Evolutionary conservation across 2,329 filamentous ascomycete species (phyloP), one percentile per base, ranked within the genome.

Genomic region (Fusarium illudens): DNA sequence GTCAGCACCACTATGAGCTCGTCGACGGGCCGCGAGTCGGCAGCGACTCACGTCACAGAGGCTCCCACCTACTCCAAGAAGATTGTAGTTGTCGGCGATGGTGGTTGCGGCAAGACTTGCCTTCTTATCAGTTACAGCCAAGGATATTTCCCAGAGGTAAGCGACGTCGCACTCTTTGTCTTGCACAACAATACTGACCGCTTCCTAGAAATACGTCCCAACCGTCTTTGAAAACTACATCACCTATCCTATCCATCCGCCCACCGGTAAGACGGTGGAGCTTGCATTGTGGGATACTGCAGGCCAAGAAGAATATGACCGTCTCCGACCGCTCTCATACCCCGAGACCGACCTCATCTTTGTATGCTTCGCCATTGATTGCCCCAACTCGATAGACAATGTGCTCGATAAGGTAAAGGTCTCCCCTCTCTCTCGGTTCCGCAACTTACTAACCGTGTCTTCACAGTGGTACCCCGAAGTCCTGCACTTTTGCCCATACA

Each of bases 141-240:
- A 83, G 96, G 96, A 63, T 97, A 97, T 80, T 99, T 99, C 78
- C 96, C 96, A 81, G 95, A 99, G 92, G 96, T 97, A 84, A 72
- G 86, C 39, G 25, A 19, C 20, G 19, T 33, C 44, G 44, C 30
- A 34, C 34, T 25, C 33, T 30, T 33, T 13, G 13, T 29, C 9
- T 20, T 13, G 13, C 29, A 10, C 19, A 42, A 32, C 52, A 55
- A 44, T 19, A 42, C 58, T 71, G 53, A 71, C 42, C 17, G 29
- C 17, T 32, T 32, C 34, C 15, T 22, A 99, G 96, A 98, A 97
- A 98, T 99, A 99, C 76, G 96, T 99, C 37, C 96, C 96, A 4
- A 99, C 96, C 3, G 96, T 99, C 54, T 99, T 99, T 79, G 96
- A 99, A 78, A 99, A 99, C 84, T 99, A 99, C 87, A 98, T 99